These are phyloP conservation scores for Tilletia walkeri DNA, from an alignment of 1,284 basidiomycete genomes.

Conservation along the genomic window DNA sequence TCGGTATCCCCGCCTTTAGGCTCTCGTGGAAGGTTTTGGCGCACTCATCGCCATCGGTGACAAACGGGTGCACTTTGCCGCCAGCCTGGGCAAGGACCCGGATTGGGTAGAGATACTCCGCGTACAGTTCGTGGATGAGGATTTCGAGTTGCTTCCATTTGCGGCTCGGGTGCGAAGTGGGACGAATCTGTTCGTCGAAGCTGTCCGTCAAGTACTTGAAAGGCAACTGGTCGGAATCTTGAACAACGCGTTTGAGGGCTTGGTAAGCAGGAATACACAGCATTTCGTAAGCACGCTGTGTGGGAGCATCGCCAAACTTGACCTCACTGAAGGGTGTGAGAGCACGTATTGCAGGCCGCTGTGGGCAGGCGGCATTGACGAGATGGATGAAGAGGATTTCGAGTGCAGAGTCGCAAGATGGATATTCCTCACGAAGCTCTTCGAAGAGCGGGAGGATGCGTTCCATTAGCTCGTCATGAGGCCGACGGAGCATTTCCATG, in stretches of 20 bases:
- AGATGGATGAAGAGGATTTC: background rate
- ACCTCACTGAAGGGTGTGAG: background rate
- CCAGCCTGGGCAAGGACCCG: no score
- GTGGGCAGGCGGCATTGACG: background rate
- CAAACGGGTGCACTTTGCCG: no score
- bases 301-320: background rate
- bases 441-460: background rate
- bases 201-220: no score
- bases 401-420: background rate
- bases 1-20: background rate
- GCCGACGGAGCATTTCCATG: constrained; percentile 4
- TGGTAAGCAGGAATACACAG: background rate
- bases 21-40: background rate
- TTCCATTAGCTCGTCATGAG: background rate
- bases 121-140: no score
- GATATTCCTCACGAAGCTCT: no score
- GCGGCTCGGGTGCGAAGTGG: no score
- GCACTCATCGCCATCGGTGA: background rate
- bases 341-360: background rate
- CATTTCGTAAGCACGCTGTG: background rate
- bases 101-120: background rate
- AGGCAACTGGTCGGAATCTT: no score
- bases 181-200: no score
- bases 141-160: no score
- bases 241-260: no score